phyloP scores from a whole-genome alignment of 2,329 filamentous ascomycete species.

The Neurospora crassa region DNA sequence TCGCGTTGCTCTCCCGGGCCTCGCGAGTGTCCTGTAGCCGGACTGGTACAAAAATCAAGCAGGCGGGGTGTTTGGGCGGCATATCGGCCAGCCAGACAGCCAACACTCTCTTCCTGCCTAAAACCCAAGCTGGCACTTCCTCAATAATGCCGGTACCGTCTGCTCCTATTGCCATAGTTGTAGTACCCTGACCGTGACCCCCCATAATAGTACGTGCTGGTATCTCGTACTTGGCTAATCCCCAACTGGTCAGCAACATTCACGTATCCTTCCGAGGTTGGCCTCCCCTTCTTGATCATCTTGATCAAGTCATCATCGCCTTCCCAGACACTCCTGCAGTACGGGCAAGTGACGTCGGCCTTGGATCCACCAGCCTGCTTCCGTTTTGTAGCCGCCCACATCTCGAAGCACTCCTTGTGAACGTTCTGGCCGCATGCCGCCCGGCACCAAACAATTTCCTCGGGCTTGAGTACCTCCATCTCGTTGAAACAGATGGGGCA shows the following conservation, averaged over 20 bases:
- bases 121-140: not conserved
- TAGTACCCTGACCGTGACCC: not conserved
- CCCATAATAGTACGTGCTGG: not conserved
- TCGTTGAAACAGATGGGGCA: conserved; percentile 49
- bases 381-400: conserved; percentile 42
- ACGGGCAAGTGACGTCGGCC: conserved; percentile 46
- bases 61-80: not conserved
- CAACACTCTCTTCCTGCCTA: not conserved
- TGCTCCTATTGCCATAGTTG: not conserved
- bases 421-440: conserved; percentile 46
- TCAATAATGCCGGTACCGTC: not conserved
- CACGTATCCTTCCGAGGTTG: conserved; percentile 46
- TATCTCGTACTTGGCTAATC: conserved; percentile 42
- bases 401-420: conserved; percentile 43
- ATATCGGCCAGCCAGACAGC: not conserved
- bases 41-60: not conserved
- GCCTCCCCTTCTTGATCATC: conserved; percentile 32
- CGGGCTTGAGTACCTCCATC: conserved; percentile 26
- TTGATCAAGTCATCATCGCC: conserved; percentile 33
- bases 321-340: conserved; percentile 50
- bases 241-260: conserved; percentile 54
- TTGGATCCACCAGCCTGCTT: conserved; percentile 17
- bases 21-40: not conserved
- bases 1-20: not conserved
- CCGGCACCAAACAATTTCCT: conserved; percentile 39